Conservation (phyloP, 768 basidiomycete species). For the Lactarius hengduanensis region DNA sequence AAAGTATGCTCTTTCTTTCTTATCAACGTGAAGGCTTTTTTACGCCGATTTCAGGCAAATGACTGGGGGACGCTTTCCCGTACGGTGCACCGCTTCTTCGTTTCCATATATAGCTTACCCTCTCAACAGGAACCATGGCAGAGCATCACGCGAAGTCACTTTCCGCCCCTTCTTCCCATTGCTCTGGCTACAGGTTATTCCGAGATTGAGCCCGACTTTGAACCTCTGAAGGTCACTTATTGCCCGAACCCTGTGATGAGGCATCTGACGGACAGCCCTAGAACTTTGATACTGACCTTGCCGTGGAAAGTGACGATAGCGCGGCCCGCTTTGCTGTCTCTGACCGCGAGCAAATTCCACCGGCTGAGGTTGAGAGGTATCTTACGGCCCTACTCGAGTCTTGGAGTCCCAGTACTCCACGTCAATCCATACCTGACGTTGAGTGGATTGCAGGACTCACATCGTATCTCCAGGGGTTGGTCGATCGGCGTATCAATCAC, state of each 20-base stretch:
- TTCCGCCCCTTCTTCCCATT: slow-evolving; percentile 39
- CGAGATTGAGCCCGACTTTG: slow-evolving; percentile 45
- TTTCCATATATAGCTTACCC: background rate
- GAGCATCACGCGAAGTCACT: slow-evolving; percentile 43
- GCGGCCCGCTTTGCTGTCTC: slow-evolving; percentile 36
- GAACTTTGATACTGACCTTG: slow-evolving; percentile 52
- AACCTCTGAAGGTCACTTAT: slow-evolving; percentile 48
- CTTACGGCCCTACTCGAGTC: slow-evolving; percentile 30
- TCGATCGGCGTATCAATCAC: slow-evolving; percentile 45
- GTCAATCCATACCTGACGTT: slow-evolving; percentile 39
- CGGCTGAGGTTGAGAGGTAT: slow-evolving; percentile 30
- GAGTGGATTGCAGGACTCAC: slow-evolving; percentile 44
- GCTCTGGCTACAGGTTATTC: slow-evolving; percentile 49
- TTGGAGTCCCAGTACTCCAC: slow-evolving; percentile 37
- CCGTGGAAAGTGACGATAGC: slow-evolving; percentile 41
- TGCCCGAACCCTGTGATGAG: background rate
- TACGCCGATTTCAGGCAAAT: slow-evolving; percentile 37
- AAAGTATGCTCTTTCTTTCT: slow-evolving; percentile 40
- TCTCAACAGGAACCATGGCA: slow-evolving; percentile 44
- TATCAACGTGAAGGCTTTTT: too few species aligned
- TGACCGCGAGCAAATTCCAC: slow-evolving; percentile 26
- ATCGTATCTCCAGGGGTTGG: slow-evolving; percentile 40
- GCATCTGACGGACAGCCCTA: slow-evolving; percentile 23
- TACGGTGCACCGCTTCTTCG: slow-evolving; percentile 34
- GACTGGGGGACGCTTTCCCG: slow-evolving; percentile 65